Conservation (phyloP, 1,284 basidiomycete genomes). For the Hymenochaete sp. region DNA sequence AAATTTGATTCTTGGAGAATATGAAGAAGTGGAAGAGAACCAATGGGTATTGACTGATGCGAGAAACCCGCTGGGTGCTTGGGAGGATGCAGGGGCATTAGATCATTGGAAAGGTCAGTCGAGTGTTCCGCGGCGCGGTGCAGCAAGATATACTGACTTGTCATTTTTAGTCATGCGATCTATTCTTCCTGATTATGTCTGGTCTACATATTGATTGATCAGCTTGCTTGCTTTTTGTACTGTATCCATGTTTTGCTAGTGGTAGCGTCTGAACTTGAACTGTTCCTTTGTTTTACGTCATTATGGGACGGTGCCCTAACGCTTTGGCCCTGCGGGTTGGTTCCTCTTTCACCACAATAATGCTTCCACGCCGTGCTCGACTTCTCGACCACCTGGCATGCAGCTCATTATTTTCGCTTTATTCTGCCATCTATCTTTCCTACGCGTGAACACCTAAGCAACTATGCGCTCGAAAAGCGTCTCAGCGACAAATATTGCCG, state of each 20-base stretch:
- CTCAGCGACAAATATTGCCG: slow-evolving; percentile 39
- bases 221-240: too few relatives aligned
- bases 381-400: too few relatives aligned
- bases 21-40: slow-evolving; percentile 28
- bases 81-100: slow-evolving; percentile 51
- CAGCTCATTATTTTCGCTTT: too few relatives aligned
- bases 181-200: slow-evolving; percentile 29
- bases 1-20: slow-evolving; percentile 35
- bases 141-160: slow-evolving; percentile 9
- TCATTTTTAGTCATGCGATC: slow-evolving; percentile 31
- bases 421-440: too few relatives aligned
- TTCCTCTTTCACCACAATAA: too few relatives aligned
- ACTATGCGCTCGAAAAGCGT: slow-evolving; percentile 4
- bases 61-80: slow-evolving; percentile 49
- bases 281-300: too few relatives aligned
- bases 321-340: too few relatives aligned
- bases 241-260: too few relatives aligned
- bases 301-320: too few relatives aligned
- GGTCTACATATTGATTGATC: slow-evolving; percentile 31
- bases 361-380: too few relatives aligned
- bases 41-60: slow-evolving; percentile 50
- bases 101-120: slow-evolving; percentile 67
- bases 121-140: neutral
- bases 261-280: too few relatives aligned
- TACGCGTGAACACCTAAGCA: too few relatives aligned